Evolutionary conservation across 768 basidiomycete genomes (phyloP).

Genomic region (Dioszegia hungarica): DNA sequence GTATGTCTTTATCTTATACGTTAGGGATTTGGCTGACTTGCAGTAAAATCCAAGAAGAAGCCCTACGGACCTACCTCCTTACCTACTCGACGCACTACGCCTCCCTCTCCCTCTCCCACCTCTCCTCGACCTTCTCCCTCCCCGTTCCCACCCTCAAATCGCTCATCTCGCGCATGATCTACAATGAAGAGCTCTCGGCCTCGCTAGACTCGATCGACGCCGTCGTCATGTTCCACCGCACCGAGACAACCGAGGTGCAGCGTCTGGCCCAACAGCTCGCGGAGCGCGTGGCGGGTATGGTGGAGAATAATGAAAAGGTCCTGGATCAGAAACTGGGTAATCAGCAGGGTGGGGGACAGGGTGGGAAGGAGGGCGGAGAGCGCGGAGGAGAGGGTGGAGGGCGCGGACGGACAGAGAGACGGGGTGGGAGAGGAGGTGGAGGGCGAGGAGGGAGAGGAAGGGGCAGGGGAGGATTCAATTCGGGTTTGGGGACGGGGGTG

Average conservation of each 20-base stretch:
- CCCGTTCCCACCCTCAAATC: constrained; percentile 76
- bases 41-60: constrained; percentile 97
- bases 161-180: constrained; percentile 96
- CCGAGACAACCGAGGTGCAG: constrained; percentile 81
- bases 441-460: constrained; percentile 31
- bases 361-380: constrained; percentile 56
- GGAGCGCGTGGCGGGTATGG: constrained; percentile 76
- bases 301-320: constrained; percentile 87
- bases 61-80: constrained; percentile 92
- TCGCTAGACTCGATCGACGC: constrained; percentile 86
- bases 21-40: constrained; percentile 2
- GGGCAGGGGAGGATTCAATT: constrained; percentile 43
- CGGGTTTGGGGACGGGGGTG: constrained; percentile 31
- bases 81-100: constrained; percentile 94
- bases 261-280: constrained; percentile 83
- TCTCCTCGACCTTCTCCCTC: constrained; percentile 82
- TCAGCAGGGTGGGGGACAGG: constrained; percentile 52
- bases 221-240: constrained; percentile 87
- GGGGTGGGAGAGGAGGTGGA: constrained; percentile 46
- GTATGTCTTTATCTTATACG: constrained; percentile 52
- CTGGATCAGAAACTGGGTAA: constrained; percentile 78
- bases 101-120: constrained; percentile 78
- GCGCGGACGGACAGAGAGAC: constrained; percentile 55
- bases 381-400: constrained; percentile 15
- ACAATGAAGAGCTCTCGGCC: constrained; percentile 85